These are phyloP conservation scores for Sporothrix pseudoabietina DNA, from an alignment of 2,329 filamentous ascomycete genomes.

Conservation along the genomic window DNA sequence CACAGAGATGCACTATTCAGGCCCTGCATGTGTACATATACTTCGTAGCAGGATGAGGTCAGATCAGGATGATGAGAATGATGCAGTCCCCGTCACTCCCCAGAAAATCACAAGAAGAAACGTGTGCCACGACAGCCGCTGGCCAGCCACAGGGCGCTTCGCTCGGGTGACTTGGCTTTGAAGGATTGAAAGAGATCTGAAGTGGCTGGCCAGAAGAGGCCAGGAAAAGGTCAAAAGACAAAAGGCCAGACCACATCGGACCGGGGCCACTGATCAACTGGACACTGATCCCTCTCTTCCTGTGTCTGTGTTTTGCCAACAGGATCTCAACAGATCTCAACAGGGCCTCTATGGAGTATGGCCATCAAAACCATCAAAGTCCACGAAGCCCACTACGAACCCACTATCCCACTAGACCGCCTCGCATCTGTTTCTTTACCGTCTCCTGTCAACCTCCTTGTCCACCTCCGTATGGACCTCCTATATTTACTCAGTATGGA, in stretches of 20 bases:
- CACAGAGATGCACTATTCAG: neutral
- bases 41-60: neutral
- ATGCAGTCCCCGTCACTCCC: neutral
- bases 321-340: too few relatives aligned
- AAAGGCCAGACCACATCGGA: neutral
- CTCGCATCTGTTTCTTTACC: conserved; percentile 1
- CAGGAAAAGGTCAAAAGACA: neutral
- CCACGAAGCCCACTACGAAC: neutral
- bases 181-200: neutral
- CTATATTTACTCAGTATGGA: neutral
- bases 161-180: neutral
- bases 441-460: neutral
- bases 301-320: neutral
- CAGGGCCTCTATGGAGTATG: neutral
- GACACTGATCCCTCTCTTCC: neutral
- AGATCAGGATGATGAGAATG: neutral
- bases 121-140: conserved; percentile 8
- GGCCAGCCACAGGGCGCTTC: conserved; percentile 11
- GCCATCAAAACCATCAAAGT: too few relatives aligned
- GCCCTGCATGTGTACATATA: too few relatives aligned
- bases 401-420: conserved; percentile 12
- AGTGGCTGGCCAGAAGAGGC: conserved; percentile 12
- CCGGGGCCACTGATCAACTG: conserved; percentile 1
- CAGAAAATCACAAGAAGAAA: neutral
- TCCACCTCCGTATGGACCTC: neutral